Base-by-base conservation (phyloP, 352 stramenopile species). In the Pythium brachiatum region DNA sequence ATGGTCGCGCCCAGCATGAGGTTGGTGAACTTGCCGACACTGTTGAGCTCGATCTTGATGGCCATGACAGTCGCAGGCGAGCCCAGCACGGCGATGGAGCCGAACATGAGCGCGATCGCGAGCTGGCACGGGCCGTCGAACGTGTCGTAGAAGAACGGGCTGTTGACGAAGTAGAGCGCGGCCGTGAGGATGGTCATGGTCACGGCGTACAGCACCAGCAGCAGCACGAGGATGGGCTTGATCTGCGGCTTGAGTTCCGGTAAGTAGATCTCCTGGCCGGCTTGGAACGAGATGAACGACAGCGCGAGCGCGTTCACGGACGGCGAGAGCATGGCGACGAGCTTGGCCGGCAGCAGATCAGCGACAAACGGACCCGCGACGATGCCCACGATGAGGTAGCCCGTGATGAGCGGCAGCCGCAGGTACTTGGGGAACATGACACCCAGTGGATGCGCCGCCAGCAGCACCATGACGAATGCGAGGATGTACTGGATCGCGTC, bases 281-380 rank as follows among this genome's bases (percentile, higher is more conserved):
- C 79, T 63, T 90, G 79, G 59, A 90, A 90, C 60, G 81, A 89
- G 66, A 90, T 89, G 70, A 90, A 90, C 15, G 79, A 88, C 18
- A 90, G 70, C 46, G 81, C 79, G 38, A 89, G 62, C 13, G 77
- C 77, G 59, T 73, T 90, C 36, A 90, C 75, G 29, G 72, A 80
- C 11, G 57, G 66, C 23, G 80, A 68, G 20, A 89, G 56, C 71
- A 86, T 81, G 9, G 66, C 53, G 29, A 89, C 71, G 9, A 80
- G 62, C 7, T 56, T 25, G 0, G 63, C 69, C 5, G 76, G 52
- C 12, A 89, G 55, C 21, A 89, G n/a, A 32, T 88, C 74, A 20
- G 80, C 60, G 7, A 80, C 69, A 52, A 89, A 89, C 38, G 80
- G 80, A 0, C 80, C 80, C 8, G 78, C 68, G 39, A 88, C 62